These are phyloP conservation scores for Pichia membranifaciens DNA, from an alignment of 805 yeast genomes.

Conservation along the genomic window DNA sequence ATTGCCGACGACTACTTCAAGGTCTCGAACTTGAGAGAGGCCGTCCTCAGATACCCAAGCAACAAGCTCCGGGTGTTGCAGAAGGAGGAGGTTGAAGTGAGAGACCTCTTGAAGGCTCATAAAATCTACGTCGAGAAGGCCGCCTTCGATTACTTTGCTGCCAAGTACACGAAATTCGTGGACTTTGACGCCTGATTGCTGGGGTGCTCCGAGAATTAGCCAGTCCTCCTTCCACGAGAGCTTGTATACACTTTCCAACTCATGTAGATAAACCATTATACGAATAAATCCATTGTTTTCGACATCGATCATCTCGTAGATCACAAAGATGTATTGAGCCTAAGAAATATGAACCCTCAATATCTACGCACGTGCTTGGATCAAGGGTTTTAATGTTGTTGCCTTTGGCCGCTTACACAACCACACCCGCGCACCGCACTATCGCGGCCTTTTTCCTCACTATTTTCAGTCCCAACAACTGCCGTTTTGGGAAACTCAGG, in stretches of 20 bases:
- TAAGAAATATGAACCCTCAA: too few species aligned
- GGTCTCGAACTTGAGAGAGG: slow-evolving; percentile 50
- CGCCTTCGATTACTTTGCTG: slow-evolving; percentile 61
- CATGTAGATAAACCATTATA: too few species aligned
- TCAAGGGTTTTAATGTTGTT: too few species aligned
- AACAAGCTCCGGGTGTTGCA: slow-evolving; percentile 57
- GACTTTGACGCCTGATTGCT: slow-evolving; percentile 11
- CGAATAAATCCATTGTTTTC: too few species aligned
- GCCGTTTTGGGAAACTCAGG: too few species aligned
- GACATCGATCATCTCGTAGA: too few species aligned
- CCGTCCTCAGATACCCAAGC: slow-evolving; percentile 46
- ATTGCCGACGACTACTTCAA: slow-evolving; percentile 45
- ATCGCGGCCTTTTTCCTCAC: neutral
- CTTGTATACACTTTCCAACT: too few species aligned
- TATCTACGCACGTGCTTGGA: too few species aligned
- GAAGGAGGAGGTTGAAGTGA: slow-evolving; percentile 75
- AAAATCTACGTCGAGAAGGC: slow-evolving; percentile 65
- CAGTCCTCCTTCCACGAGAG: too few species aligned
- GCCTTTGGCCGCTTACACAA: neutral
- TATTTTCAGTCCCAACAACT: too few species aligned
- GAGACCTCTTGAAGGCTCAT: slow-evolving; percentile 76
- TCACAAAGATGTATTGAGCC: too few species aligned
- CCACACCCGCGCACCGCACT: neutral
- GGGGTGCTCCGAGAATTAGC: too few species aligned
- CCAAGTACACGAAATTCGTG: slow-evolving; percentile 21